Evolutionary conservation across 805 yeast species (phyloP), one percentile per base, ranked within the genome.

Genomic region (Candida silvicultrix): DNA sequence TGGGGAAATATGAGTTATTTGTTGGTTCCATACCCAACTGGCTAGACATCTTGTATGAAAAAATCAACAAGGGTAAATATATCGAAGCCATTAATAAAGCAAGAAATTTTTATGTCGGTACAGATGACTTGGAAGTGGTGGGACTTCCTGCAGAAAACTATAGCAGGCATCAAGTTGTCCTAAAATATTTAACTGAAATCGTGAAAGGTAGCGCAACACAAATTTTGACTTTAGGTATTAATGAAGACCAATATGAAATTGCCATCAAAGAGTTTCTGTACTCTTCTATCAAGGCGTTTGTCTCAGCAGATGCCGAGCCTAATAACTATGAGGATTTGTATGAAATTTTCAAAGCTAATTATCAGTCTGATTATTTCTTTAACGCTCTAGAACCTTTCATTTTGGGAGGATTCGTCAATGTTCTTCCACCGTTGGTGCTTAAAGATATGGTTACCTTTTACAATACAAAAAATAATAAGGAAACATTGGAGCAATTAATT

Each of bases 1-100:
- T 82, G 43, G 85, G 85, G 0, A 66, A 69, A 37, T 72, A 73
- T 44, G 81, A 77, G 46, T 56, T 80, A 38, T 65, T 66, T 6
- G 70, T 81, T 2, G 95, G 90, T 0, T 68, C 78, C 21, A 62
- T 80, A 15, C 67, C 80, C 2, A 80, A 74, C 53, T 88, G 89
- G 96, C 87, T 83, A 0, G 90, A 85, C 52, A 67, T 71, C 23
- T 60, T 86, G 1, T 60, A 76, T 47, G 68, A 63, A 7, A 57
- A 76, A 12, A 66, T 88, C 41, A 67, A 75, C 11, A 52, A 63
- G 2, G 78, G 75, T 1, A 60, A 74, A 20, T 83, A 80, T 45
- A 60, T 75, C 6, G 66, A 61, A 2, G 90, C 95, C 0, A 68
- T 87, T n/a, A 62, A 66, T 2, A 65, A 74, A 15, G 83, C 85